Percentiles rank a stretch among this genome's conserved stretches.
These are phyloP conservation scores for Paecilomyces fulvus DNA, from an alignment of 2,329 filamentous ascomycete genomes.

Conservation along the genomic window DNA sequence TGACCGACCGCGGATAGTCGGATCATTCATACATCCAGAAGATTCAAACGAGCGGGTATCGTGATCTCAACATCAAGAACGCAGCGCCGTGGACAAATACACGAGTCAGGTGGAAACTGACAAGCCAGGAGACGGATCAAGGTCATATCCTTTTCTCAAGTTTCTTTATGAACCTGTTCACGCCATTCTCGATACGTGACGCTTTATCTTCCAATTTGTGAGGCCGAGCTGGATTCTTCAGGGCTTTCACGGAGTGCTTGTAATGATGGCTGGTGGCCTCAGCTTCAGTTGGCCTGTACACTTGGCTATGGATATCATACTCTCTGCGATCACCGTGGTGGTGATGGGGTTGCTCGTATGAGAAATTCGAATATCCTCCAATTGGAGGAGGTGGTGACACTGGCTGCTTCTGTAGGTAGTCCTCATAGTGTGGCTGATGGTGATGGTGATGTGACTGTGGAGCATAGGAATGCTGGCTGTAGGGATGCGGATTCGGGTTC, in stretches of 20 bases:
- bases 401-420: conserved; percentile 11
- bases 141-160: conserved; percentile 33
- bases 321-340: conserved; percentile 18
- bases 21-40: too few relatives aligned
- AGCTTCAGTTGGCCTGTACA: conserved; percentile 38
- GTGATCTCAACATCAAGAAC: not conserved
- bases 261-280: conserved; percentile 31
- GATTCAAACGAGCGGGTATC: not conserved
- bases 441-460: conserved; percentile 10
- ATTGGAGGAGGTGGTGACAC: conserved; percentile 12
- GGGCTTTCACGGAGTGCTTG: conserved; percentile 23
- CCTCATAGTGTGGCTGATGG: conserved; percentile 12
- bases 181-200: conserved; percentile 32
- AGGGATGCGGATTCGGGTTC: conserved; percentile 28
- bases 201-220: conserved; percentile 32
- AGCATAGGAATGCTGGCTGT: conserved; percentile 16
- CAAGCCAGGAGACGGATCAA: not conserved
- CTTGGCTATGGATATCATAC: conserved; percentile 39
- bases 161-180: conserved; percentile 39
- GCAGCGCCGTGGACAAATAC: not conserved
- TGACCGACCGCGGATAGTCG: too few relatives aligned
- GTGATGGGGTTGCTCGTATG: conserved; percentile 29
- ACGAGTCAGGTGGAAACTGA: not conserved
- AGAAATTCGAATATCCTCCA: conserved; percentile 35
- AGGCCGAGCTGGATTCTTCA: conserved; percentile 23